Evolutionary conservation across 2,329 filamentous ascomycete genomes (phyloP).

Genomic region (Epichloe typhina): DNA sequence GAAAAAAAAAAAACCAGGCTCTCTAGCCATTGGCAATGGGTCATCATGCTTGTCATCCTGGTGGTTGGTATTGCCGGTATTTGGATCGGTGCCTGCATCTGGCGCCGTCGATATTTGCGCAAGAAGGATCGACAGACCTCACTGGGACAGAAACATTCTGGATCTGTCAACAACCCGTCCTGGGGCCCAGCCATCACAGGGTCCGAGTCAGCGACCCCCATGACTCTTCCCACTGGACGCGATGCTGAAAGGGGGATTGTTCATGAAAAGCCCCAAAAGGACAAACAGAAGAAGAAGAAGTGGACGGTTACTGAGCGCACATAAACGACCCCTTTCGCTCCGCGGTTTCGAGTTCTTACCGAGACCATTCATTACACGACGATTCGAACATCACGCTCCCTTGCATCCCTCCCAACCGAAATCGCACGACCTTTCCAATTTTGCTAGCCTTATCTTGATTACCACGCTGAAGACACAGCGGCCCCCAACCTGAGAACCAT

Average conservation of each 20-base stretch:
- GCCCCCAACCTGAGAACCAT: background rate
- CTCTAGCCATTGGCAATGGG: slow-evolving; percentile 61
- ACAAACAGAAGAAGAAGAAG: slow-evolving; percentile 33
- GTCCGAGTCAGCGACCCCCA: slow-evolving; percentile 9
- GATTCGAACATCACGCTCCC: background rate
- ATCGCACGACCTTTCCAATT: background rate
- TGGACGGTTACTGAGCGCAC: slow-evolving; percentile 32
- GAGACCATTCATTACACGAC: background rate
- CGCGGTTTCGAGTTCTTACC: background rate
- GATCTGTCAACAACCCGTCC: slow-evolving; percentile 21
- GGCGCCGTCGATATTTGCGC: slow-evolving; percentile 61
- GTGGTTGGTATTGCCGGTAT: slow-evolving; percentile 54
- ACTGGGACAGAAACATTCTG: slow-evolving; percentile 25
- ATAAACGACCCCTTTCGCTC: slow-evolving; percentile 12
- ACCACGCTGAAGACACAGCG: background rate
- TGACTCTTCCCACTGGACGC: slow-evolving; percentile 3
- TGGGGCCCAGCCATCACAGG: slow-evolving; percentile 20
- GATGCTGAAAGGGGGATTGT: slow-evolving; percentile 6
- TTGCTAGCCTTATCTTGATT: background rate
- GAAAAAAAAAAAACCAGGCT: slow-evolving; percentile 34
- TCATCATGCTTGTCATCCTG: slow-evolving; percentile 67
- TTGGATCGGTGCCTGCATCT: slow-evolving; percentile 54
- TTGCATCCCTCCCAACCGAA: background rate
- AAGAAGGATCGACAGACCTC: slow-evolving; percentile 45
- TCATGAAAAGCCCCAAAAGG: slow-evolving; percentile 9